These are phyloP conservation scores for Spathaspora hagerdaliae DNA, from an alignment of 805 yeast species.

Conservation along the genomic window DNA sequence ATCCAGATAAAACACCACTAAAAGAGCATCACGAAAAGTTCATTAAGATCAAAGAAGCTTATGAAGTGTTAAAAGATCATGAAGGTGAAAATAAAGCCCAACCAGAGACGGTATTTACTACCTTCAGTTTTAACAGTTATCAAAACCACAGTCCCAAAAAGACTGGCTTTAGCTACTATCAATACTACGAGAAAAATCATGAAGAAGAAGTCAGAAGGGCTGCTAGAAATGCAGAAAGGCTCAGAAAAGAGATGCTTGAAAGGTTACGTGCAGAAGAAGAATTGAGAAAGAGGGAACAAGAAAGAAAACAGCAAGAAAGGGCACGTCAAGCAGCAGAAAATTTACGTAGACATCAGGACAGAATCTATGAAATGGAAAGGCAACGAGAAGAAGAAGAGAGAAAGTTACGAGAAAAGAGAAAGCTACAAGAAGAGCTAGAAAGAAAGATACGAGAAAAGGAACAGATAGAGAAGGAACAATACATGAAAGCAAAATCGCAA, in stretches of 20 bases:
- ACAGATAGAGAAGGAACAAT: not conserved
- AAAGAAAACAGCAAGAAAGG: not conserved
- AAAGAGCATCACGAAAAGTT: conserved; percentile 33
- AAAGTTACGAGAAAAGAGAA: conserved; percentile 1
- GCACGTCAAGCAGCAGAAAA: not conserved
- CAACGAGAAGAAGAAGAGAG: conserved; percentile 11
- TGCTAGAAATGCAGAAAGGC: conserved; percentile 7
- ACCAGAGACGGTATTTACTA: too few species aligned
- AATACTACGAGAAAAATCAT: not conserved
- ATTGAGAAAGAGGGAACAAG: conserved; percentile 7
- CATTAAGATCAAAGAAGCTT: conserved; percentile 32
- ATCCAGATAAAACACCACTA: conserved; percentile 40
- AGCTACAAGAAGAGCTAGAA: conserved; percentile 1
- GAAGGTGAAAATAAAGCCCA: not conserved
- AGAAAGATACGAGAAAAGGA: not conserved
- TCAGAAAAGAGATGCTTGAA: conserved; percentile 9
- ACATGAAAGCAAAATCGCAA: not conserved
- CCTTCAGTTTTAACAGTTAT: too few species aligned
- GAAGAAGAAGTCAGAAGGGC: conserved; percentile 5
- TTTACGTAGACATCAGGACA: conserved; percentile 2
- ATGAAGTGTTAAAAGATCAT: conserved; percentile 28
- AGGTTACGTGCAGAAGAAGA: conserved; percentile 10
- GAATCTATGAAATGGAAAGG: conserved; percentile 5
- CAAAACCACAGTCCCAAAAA: not conserved
- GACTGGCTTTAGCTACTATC: conserved; percentile 2